Evolutionary conservation across 768 basidiomycete genomes (phyloP), one percentile per base, ranked within the genome.

Genomic region (Hortiboletus campestris): DNA sequence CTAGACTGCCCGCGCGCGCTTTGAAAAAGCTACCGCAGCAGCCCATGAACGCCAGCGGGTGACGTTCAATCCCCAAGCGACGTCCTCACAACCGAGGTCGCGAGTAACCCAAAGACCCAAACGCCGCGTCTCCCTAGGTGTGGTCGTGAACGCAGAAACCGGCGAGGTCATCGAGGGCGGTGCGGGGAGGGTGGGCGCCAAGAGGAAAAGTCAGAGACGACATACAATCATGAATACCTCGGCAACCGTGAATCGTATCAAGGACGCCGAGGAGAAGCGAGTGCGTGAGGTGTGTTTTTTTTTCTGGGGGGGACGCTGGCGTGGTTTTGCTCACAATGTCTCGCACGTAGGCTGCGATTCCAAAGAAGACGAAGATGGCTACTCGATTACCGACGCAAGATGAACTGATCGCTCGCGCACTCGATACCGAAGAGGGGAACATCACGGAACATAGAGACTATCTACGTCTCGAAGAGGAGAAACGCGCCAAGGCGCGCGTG

Each of bases 361-460:
- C 86, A 2, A 90, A 85, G 73, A 87, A 85, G 62, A 65, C 72
- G 8, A 88, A 84, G 64, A 68, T 71, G 3, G 77, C 76, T 51
- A 76, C 73, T 22, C 84, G 78, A 31, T 68, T 74, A 6, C 80
- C 78, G 42, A 91, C 91, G 0, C 93, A 95, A 64, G 88, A 82
- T n/a, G 89, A 94, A 63, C 80, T 94, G 9, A 88, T 95, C 53
- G 84, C 84, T 2, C 83, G 83, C 8, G 93, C 93, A 0, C 80
- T 94, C 17, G 89, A 93, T 63, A 91, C 85, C 49, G 93, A 94
- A 69, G 92, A 93, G 69, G 85, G 86, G 0, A 95, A 95, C 67
- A 84, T 86, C 20, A 77, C 78, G 6, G 85, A 91, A 45, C 89
- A 94, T 59, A 77, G 82, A 35, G 82, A 92, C 61, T 94, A 94